Percentiles rank a stretch among this genome's conserved stretches.
phyloP scores from a whole-genome alignment of 1,139 yeast species.

The Hyphopichia fennica region DNA sequence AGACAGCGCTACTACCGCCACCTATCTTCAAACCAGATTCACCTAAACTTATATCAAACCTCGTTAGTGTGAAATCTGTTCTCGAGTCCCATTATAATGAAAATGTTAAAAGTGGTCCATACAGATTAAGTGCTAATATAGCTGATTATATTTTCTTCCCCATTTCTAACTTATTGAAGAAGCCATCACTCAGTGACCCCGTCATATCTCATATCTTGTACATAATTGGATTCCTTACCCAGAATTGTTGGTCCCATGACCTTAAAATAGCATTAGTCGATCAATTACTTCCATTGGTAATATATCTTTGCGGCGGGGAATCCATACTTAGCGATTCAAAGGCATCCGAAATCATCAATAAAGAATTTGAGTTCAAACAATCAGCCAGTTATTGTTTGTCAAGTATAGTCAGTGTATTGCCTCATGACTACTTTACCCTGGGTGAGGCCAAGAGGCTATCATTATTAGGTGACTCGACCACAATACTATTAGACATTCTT shows the following conservation, averaged over 20 bases:
- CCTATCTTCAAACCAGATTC: conserved; percentile 13
- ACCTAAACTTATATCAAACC: conserved; percentile 9
- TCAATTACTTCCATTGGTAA: conserved; percentile 35
- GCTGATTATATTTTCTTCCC: conserved; percentile 49
- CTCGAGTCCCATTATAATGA: conserved; percentile 17
- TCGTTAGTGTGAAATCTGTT: conserved; percentile 9
- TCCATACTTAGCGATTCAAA: conserved; percentile 6
- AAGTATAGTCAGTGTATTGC: conserved; percentile 17
- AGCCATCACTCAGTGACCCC: conserved; percentile 19
- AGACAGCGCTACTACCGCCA: conserved; percentile 16
- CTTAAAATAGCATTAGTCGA: conserved; percentile 27
- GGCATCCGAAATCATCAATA: conserved; percentile 5
- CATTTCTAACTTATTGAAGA: conserved; percentile 33
- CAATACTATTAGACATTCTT: conserved; percentile 20
- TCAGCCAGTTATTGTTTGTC: conserved; percentile 19
- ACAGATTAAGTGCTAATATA: conserved; percentile 27
- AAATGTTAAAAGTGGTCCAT: conserved; percentile 13
- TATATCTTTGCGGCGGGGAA: conserved; percentile 23
- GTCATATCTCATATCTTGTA: conserved; percentile 23
- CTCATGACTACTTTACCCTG: conserved; percentile 20
- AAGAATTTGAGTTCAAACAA: conserved; percentile 17
- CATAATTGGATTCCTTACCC: conserved; percentile 29
- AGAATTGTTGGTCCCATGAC: conserved; percentile 33
- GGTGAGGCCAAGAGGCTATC: conserved; percentile 18
- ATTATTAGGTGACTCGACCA: conserved; percentile 27